A percentile compares a stretch with the other conserved stretches of the same genome.
These are phyloP conservation scores for Neurospora africana DNA, from an alignment of 495 filamentous ascomycete species.

Conservation along the genomic window DNA sequence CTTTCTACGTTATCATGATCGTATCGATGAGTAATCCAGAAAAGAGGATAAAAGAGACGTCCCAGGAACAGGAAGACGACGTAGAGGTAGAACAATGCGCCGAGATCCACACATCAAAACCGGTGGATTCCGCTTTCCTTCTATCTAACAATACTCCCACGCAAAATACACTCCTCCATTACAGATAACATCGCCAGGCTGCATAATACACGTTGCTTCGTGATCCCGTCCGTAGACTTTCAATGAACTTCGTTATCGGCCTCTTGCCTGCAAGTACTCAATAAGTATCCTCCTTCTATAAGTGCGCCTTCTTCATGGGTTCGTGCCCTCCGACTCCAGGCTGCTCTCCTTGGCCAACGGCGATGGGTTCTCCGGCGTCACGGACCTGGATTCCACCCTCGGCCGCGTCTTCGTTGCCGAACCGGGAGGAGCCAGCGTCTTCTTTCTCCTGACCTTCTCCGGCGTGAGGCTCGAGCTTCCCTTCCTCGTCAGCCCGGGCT, in stretches of 20 bases:
- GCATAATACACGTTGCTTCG: not conserved
- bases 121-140: not conserved
- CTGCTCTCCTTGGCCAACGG: constrained; percentile 41
- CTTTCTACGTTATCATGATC: not conserved
- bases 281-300: not conserved
- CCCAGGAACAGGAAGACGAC: not conserved
- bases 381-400: constrained; percentile 34
- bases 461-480: constrained; percentile 36
- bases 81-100: not conserved
- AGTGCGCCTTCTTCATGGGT: not conserved
- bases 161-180: not conserved
- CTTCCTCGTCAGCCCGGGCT: constrained; percentile 23
- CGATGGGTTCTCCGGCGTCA: constrained; percentile 40
- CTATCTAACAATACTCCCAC: not conserved
- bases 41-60: not conserved
- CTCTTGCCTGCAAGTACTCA: not conserved
- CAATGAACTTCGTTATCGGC: not conserved
- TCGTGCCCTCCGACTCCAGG: not conserved
- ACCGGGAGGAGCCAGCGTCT: constrained; percentile 13
- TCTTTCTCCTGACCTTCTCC: constrained; percentile 41
- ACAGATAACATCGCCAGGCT: not conserved
- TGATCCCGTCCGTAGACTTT: not conserved
- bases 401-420: constrained; percentile 26
- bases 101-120: not conserved
- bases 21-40: not conserved